These are phyloP conservation scores for Rehmannia glutinosa DNA, from an alignment of 257 asterid genomes.

Conservation along the genomic window DNA sequence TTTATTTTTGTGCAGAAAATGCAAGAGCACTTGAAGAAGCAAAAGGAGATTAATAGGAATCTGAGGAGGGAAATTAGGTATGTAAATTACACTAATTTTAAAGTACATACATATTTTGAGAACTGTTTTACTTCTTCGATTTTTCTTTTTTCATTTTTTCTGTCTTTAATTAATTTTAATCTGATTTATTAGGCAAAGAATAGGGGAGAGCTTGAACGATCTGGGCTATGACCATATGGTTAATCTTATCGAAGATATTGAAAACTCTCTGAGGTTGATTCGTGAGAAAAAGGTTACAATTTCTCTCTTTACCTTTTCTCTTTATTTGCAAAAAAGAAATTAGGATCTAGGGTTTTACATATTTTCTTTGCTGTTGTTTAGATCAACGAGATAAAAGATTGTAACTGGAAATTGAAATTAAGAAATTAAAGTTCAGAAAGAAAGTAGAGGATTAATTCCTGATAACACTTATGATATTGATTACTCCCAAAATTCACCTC, in stretches of 20 bases:
- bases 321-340: too few species aligned
- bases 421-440: too few species aligned
- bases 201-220: slow-evolving; percentile 57
- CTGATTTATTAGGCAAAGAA: slow-evolving; percentile 34
- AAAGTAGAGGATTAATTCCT: too few species aligned
- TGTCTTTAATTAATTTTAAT: neutral
- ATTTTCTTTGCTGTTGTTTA: neutral
- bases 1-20: slow-evolving; percentile 42
- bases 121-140: too few species aligned
- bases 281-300: slow-evolving; percentile 57
- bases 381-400: too few species aligned
- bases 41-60: slow-evolving; percentile 72
- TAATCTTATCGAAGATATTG: slow-evolving; percentile 45
- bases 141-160: neutral
- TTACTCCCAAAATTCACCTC: too few species aligned
- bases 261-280: slow-evolving; percentile 31
- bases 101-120: neutral
- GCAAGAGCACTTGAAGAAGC: slow-evolving; percentile 88
- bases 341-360: too few species aligned
- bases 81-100: neutral
- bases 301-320: neutral
- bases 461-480: too few species aligned
- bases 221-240: slow-evolving; percentile 44
- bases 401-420: too few species aligned
- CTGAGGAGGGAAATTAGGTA: slow-evolving; percentile 83